A percentile compares a stretch with the other conserved stretches of the same genome.
phyloP scores from a whole-genome alignment of 2,329 filamentous ascomycete genomes.

The Periconia sp. region DNA sequence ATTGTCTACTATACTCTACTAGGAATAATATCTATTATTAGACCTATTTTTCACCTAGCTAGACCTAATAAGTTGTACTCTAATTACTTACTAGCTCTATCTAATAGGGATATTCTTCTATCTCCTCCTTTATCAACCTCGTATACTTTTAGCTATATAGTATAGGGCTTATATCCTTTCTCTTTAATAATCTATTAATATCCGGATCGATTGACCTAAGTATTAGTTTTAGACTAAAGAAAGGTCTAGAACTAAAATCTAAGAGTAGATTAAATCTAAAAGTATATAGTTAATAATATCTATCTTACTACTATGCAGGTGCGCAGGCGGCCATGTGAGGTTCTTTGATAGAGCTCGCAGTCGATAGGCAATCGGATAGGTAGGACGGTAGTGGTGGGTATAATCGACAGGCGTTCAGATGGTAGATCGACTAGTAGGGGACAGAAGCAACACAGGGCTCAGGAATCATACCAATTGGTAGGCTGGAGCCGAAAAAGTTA shows the following conservation, averaged over 20 bases:
- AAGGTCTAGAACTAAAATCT: slow-evolving; percentile 7
- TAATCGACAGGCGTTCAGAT: too few species aligned
- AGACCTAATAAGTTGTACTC: slow-evolving; percentile 7
- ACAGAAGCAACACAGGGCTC: too few species aligned
- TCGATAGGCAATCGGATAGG: too few species aligned
- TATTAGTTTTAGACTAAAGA: slow-evolving; percentile 10
- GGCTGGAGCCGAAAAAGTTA: too few species aligned
- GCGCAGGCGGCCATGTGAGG: too few species aligned
- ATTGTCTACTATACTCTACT: too few species aligned
- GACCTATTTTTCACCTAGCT: slow-evolving; percentile 9
- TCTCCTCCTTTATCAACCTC: slow-evolving; percentile 10
- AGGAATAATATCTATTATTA: too few species aligned
- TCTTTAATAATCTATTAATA: slow-evolving; percentile 10
- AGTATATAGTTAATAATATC: slow-evolving; percentile 12
- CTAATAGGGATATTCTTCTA: slow-evolving; percentile 10
- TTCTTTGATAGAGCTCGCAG: too few species aligned
- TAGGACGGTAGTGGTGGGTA: too few species aligned
- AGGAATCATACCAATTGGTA: too few species aligned
- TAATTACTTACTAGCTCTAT: slow-evolving; percentile 8
- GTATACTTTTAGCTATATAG: slow-evolving; percentile 11
- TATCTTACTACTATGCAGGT: slow-evolving; percentile 7
- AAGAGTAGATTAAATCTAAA: slow-evolving; percentile 10
- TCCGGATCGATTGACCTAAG: slow-evolving; percentile 12
- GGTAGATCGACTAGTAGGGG: too few species aligned
- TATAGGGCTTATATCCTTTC: slow-evolving; percentile 9